Base-by-base conservation (phyloP, 176 grass and related monocot genomes). In the Oryza glumipatula region DNA sequence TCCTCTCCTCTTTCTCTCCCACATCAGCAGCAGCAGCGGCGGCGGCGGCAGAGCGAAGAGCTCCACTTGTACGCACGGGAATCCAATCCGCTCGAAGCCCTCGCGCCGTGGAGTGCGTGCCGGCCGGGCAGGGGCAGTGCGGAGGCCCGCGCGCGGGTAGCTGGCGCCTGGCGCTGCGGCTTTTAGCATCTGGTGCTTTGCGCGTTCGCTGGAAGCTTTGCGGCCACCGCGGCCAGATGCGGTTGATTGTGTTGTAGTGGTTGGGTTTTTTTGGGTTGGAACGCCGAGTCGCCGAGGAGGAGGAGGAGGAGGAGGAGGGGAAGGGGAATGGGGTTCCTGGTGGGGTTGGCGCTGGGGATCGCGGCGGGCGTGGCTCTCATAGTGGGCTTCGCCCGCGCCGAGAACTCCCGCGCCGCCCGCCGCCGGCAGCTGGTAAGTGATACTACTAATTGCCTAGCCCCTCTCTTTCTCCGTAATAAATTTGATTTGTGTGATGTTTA, bases 271-370 rank as follows among this genome's bases (percentile, higher is more conserved):
- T 17, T 19, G 14, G 3, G 14, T 19, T 19, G 16, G 51, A 49
- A 14, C 13, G 4, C 11, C 45, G 48, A 16, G 54, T 4, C 13
- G 13, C 11, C 45, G 48, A 16, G 54, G 17, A 58, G 19, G 17
- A 21, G 21, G 1, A 22, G 9, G 36, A 63, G 7, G 35, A 3
- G 9, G 63, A 14, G 69, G 44, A 75, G 32, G 36, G 28, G 28
- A 36, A 14, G 48, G 11, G 54, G 61, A 30, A 92, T 92, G 90
- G 83, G 87, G 69, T 92, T 92, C 84, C 80, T 56, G 74, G 10
- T 92, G 60, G 90, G 90, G 26, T n/a, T 92, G 46, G 76, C 82
- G 54, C 56, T 89, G 16, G 90, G 90, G 87, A 26, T 92, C 72
- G 80, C 80, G 5, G 84, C 17, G 16, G 90, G 90, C 21, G 36